A percentile compares a stretch with the other conserved stretches of the same genome.
Evolutionary conservation across 2,329 filamentous ascomycete genomes (phyloP).

Genomic region (Colletotrichum sp.): DNA sequence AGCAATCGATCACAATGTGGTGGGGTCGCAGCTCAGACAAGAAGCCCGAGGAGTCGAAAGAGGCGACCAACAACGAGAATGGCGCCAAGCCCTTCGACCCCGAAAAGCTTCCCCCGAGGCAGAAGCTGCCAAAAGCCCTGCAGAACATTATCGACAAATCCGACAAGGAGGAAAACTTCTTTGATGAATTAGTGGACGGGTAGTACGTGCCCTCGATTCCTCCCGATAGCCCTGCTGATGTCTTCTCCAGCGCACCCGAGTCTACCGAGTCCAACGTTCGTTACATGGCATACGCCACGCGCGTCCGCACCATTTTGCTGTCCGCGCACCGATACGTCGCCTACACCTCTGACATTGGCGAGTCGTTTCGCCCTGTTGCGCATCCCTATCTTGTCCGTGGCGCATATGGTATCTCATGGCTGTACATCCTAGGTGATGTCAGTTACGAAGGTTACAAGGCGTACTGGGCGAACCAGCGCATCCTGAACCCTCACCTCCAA

Average conservation of each 20-base stretch:
- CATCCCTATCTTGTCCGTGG: slow-evolving; percentile 81
- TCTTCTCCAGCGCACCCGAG: slow-evolving; percentile 64
- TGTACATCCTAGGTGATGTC: slow-evolving; percentile 90
- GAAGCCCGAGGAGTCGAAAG: slow-evolving; percentile 29
- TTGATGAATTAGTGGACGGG: slow-evolving; percentile 79
- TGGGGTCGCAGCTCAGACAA: slow-evolving; percentile 46
- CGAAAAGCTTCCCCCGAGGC: slow-evolving; percentile 50
- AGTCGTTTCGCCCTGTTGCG: slow-evolving; percentile 92
- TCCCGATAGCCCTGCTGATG: slow-evolving; percentile 20
- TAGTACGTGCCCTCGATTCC: slow-evolving; percentile 61
- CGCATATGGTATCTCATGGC: slow-evolving; percentile 92
- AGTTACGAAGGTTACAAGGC: slow-evolving; percentile 94
- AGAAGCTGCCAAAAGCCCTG: slow-evolving; percentile 59
- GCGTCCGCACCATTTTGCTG: slow-evolving; percentile 84
- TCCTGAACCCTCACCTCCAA: slow-evolving; percentile 70
- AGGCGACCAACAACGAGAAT: slow-evolving; percentile 26
- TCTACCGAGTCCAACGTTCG: slow-evolving; percentile 85
- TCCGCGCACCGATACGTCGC: slow-evolving; percentile 95
- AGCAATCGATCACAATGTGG: slow-evolving; percentile 10
- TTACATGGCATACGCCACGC: slow-evolving; percentile 90
- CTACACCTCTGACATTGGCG: slow-evolving; percentile 95
- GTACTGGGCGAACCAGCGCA: slow-evolving; percentile 83
- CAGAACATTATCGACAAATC: slow-evolving; percentile 64
- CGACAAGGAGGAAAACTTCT: slow-evolving; percentile 73
- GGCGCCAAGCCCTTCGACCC: slow-evolving; percentile 41